These are phyloP conservation scores for Corchorus olitorius DNA, from an alignment of 345 rosid species.

Conservation along the genomic window DNA sequence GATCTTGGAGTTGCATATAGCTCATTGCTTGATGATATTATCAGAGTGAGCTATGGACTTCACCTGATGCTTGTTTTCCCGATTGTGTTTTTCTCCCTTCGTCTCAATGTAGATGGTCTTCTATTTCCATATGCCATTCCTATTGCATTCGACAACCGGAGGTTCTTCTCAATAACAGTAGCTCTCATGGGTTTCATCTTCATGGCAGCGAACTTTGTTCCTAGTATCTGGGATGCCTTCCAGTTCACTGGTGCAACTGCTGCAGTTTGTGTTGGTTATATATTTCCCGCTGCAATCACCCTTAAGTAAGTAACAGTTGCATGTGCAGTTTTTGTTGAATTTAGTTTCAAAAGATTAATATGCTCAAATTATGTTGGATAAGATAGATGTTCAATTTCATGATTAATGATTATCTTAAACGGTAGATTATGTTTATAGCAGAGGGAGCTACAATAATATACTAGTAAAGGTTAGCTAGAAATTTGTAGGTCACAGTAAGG, in stretches of 20 bases:
- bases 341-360: background rate
- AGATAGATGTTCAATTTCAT: background rate
- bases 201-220: constrained; percentile 61
- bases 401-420: background rate
- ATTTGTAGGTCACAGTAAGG: background rate
- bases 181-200: constrained; percentile 58
- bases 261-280: constrained; percentile 56
- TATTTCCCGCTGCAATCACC: constrained; percentile 65
- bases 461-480: background rate
- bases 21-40: constrained; percentile 55
- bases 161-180: constrained; percentile 48
- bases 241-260: constrained; percentile 74
- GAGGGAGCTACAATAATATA: background rate
- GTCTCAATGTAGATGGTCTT: constrained; percentile 67
- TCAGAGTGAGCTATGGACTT: constrained; percentile 63
- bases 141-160: constrained; percentile 47
- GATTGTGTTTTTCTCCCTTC: constrained; percentile 65
- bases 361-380: background rate
- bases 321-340: constrained; percentile 2
- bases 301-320: constrained; percentile 41
- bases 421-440: constrained; percentile 8
- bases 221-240: constrained; percentile 74
- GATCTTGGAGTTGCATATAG: constrained; percentile 71
- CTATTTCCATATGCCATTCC: constrained; percentile 59
- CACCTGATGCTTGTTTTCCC: constrained; percentile 82